These are phyloP conservation scores for Drechslerella dactyloides DNA, from an alignment of 2,329 filamentous ascomycete species.

Conservation along the genomic window DNA sequence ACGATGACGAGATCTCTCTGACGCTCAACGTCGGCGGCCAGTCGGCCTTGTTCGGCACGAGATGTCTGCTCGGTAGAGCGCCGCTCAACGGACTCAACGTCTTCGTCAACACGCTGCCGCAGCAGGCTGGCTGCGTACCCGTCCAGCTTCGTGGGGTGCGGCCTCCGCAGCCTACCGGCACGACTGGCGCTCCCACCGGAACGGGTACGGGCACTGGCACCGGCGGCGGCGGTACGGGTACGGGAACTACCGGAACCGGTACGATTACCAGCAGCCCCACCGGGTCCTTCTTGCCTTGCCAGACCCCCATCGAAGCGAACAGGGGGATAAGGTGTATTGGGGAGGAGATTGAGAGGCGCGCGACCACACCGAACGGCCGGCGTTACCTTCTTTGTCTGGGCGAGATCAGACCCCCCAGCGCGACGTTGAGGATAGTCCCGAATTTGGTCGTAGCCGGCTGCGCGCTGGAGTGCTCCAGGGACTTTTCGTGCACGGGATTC, in stretches of 20 bases:
- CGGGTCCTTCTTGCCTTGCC: neutral
- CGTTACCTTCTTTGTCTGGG: slow-evolving; percentile 13
- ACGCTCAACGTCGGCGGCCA: slow-evolving; percentile 1
- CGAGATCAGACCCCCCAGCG: neutral
- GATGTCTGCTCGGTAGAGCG: neutral
- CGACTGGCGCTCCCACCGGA: neutral
- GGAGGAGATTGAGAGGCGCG: neutral
- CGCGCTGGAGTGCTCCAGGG: neutral
- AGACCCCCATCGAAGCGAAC: neutral
- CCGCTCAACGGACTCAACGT: neutral
- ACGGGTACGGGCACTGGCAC: neutral
- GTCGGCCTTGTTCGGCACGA: neutral
- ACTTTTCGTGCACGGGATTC: slow-evolving; percentile 9
- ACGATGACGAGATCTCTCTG: neutral
- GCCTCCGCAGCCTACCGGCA: neutral
- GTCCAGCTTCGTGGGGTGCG: neutral
- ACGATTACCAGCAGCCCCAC: neutral
- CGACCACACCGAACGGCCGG: slow-evolving; percentile 2
- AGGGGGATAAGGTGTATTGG: neutral
- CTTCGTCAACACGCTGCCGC: neutral
- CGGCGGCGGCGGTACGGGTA: neutral
- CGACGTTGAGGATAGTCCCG: neutral
- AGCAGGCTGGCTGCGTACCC: neutral
- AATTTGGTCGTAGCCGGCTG: neutral
- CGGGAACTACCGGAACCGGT: neutral